Evolutionary conservation across 2,329 filamentous ascomycete species (phyloP), one percentile per base, ranked within the genome.

Genomic region (Phaeomoniella chlamydospora): DNA sequence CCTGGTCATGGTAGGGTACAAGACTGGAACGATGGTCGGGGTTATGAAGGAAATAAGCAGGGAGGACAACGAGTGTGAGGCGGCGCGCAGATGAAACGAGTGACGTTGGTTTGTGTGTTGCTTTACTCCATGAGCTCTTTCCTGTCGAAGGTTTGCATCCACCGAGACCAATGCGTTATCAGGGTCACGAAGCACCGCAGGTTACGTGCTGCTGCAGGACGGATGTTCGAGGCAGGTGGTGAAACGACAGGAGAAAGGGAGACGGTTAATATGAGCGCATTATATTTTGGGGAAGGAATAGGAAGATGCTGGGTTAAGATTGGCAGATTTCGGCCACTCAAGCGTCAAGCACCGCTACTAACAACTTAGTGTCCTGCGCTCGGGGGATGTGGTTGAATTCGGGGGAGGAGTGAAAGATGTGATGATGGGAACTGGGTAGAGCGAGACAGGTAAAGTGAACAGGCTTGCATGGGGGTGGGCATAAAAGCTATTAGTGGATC

Each of bases 1-100:
- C 29, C 46, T 41, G 26, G 43, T 47, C 43, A 48, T 48, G 32
- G 18, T 18, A 12, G 9, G 9, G 18, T 17, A 13, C 9, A 18
- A 18, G 18, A 34, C 22, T 26, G 22, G 22, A 26, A 26, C n/a
- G 22, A 26, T 6, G 6, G 22, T 26, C 22, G 32, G 13, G 16
- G 17, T 34, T 34, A 18, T 17, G 18, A 13, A 16, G 32, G 32
- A 12, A 17, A 18, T 6, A 18, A 18, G 32, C 15, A 18, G 16
- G 32, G 17, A n/a, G 18, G 32, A 13, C 14, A 34, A 15, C 32
- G 32, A 34, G 14, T 16, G 18, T 17, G 17, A 16, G 18, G 32
- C 16, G 10, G 18, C 32, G 30, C 30, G 11, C 32, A 34, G 32
- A 15, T 34, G 16, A 34, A 26, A 26, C 22, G 22, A 26, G 22